These are phyloP conservation scores for Tetraselmis striata DNA, from an alignment of 139 green algal genomes.

Conservation along the genomic window DNA sequence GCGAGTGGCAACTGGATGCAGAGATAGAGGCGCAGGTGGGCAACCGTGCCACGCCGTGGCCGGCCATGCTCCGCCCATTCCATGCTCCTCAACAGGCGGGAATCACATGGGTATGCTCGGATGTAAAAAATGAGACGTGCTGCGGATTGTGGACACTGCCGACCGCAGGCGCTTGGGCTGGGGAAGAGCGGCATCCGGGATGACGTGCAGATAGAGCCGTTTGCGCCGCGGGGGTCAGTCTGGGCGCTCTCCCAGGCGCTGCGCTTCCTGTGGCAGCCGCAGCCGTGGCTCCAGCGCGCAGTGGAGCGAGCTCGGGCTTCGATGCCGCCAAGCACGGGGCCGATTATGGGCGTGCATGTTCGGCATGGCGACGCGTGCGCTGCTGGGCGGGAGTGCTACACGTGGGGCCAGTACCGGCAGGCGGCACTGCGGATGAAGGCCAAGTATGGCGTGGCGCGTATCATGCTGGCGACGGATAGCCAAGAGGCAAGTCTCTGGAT, in stretches of 20 bases:
- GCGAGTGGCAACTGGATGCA: background rate
- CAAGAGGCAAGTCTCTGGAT: too few species aligned
- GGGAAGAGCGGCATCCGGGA: background rate
- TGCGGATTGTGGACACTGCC: too few species aligned
- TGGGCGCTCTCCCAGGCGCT: background rate
- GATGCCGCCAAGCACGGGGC: background rate
- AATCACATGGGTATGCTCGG: too few species aligned
- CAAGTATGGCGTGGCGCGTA: background rate
- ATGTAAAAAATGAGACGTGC: too few species aligned
- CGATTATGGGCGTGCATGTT: background rate
- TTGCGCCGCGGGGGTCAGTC: background rate
- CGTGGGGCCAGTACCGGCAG: background rate
- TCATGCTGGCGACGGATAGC: background rate
- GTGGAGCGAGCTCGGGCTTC: background rate
- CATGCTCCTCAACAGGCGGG: too few species aligned
- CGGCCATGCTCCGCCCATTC: too few species aligned
- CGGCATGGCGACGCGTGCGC: background rate
- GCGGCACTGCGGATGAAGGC: background rate
- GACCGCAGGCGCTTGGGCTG: background rate
- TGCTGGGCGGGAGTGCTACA: background rate
- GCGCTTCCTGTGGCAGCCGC: background rate
- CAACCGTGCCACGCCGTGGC: too few species aligned
- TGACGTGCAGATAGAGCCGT: background rate
- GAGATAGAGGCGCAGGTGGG: background rate
- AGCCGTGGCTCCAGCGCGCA: background rate